Conservation (phyloP, 495 filamentous ascomycete species). For the Amniculicola lignicola region DNA sequence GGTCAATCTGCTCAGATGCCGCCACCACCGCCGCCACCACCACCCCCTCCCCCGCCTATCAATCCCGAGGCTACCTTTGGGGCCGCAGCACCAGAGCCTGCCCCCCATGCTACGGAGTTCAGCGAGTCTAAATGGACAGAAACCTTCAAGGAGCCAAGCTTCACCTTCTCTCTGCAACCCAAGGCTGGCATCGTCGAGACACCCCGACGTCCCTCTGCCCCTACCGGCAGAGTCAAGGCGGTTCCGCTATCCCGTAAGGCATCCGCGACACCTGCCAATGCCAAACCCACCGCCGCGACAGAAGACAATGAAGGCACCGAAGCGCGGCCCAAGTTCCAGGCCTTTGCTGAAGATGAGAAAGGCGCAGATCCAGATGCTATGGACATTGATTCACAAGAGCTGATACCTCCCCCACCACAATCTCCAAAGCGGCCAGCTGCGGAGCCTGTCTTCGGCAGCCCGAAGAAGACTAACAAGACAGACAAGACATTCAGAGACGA, state of each 20-base stretch:
- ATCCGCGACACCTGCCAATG: conserved; percentile 3
- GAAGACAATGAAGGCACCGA: conserved; percentile 16
- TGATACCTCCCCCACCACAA: not conserved
- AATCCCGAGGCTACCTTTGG: conserved; percentile 22
- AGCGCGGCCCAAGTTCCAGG: conserved; percentile 14
- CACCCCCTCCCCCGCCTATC: conserved; percentile 25
- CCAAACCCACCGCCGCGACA: conserved; percentile 18
- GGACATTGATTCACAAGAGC: conserved; percentile 40
- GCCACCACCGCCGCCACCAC: conserved; percentile 27
- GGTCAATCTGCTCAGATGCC: conserved; percentile 23
- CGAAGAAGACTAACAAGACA: no score
- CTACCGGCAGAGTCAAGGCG: no score
- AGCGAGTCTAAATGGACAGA: conserved; percentile 63
- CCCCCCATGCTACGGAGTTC: conserved; percentile 52
- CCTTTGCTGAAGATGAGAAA: conserved; percentile 16
- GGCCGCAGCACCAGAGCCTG: conserved; percentile 23
- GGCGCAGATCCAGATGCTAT: conserved; percentile 39
- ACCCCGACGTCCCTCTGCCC: conserved; percentile 14
- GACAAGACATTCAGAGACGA: no score
- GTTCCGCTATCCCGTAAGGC: no score
- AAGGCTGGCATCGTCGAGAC: no score
- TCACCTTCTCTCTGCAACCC: conserved; percentile 38
- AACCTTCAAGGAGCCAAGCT: conserved; percentile 60
- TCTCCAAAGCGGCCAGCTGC: no score
- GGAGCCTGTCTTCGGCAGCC: no score